Conservation (phyloP, 2,329 filamentous ascomycete species). For the Amylocarpus encephaloides region DNA sequence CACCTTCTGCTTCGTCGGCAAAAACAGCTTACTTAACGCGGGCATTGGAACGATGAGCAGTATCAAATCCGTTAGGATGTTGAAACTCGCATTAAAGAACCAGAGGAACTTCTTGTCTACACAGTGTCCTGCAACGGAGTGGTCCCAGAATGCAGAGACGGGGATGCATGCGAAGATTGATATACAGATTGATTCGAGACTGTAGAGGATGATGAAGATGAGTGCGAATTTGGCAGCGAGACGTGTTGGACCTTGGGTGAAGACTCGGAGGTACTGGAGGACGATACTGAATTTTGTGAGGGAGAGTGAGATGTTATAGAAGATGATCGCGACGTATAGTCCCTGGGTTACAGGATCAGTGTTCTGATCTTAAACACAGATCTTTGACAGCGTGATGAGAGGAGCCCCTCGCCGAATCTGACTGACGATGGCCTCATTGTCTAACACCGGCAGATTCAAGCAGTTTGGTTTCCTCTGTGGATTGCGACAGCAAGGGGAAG, state of each 20-base stretch:
- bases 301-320: constrained; percentile 33
- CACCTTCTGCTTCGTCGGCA: constrained; percentile 19
- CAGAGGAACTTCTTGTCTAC: constrained; percentile 12
- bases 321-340: constrained; percentile 31
- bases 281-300: constrained; percentile 35
- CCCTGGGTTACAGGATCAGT: constrained; percentile 20
- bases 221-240: constrained; percentile 12
- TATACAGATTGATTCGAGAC: constrained; percentile 9
- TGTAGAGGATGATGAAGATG: constrained; percentile 8
- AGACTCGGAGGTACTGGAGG: constrained; percentile 37
- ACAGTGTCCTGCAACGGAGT: constrained; percentile 1
- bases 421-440: too few relatives aligned
- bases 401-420: background rate
- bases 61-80: constrained; percentile 19
- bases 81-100: constrained; percentile 18
- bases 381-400: background rate
- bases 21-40: constrained; percentile 10
- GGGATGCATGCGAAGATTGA: constrained; percentile 17
- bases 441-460: too few relatives aligned
- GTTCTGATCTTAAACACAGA: constrained; percentile 3
- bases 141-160: constrained; percentile 13
- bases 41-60: constrained; percentile 18
- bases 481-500: too few relatives aligned
- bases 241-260: constrained; percentile 25
- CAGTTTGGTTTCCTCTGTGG: too few relatives aligned